Conservation (phyloP, 768 basidiomycete species). For the Boletus fagicola region DNA sequence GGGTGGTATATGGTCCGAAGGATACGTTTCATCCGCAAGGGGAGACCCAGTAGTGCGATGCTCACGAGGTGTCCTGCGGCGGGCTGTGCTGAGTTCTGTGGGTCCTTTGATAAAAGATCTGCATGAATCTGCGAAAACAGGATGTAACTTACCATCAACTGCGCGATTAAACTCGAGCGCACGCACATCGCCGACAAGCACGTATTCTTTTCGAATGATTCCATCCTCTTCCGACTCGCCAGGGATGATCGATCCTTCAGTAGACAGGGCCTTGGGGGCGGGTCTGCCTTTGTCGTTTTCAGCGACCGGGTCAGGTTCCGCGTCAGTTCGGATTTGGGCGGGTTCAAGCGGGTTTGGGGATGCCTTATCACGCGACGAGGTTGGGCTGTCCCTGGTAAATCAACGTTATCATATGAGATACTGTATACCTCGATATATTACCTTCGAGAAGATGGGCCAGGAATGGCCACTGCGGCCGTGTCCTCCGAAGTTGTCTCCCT, state of each 20-base stretch:
- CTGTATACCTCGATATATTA: slow-evolving; percentile 1
- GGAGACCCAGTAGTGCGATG: slow-evolving; percentile 50
- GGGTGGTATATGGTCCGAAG: too few relatives aligned
- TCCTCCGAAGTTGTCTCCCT: slow-evolving; percentile 25
- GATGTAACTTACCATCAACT: slow-evolving; percentile 70
- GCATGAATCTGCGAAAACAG: neutral
- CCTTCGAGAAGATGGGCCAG: slow-evolving; percentile 21
- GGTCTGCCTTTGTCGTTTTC: slow-evolving; percentile 17
- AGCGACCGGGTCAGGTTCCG: slow-evolving; percentile 6
- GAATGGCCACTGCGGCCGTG: neutral
- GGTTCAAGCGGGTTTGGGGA: slow-evolving; percentile 11
- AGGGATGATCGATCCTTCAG: slow-evolving; percentile 68
- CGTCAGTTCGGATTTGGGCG: slow-evolving; percentile 13
- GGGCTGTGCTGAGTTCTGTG: slow-evolving; percentile 62
- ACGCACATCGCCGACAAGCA: slow-evolving; percentile 85
- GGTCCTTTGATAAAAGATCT: slow-evolving; percentile 12
- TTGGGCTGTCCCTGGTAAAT: slow-evolving; percentile 8
- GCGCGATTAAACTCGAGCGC: slow-evolving; percentile 91
- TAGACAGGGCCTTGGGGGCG: slow-evolving; percentile 36
- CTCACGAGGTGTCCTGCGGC: slow-evolving; percentile 59
- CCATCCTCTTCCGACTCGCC: slow-evolving; percentile 86
- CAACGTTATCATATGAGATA: neutral
- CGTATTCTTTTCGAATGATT: slow-evolving; percentile 81
- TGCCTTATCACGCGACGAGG: slow-evolving; percentile 20
- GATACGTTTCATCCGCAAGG: slow-evolving; percentile 45